Percentiles rank a stretch among this genome's conserved stretches.
phyloP scores from a whole-genome alignment of 345 rosid species.

The Salix udensis region DNA sequence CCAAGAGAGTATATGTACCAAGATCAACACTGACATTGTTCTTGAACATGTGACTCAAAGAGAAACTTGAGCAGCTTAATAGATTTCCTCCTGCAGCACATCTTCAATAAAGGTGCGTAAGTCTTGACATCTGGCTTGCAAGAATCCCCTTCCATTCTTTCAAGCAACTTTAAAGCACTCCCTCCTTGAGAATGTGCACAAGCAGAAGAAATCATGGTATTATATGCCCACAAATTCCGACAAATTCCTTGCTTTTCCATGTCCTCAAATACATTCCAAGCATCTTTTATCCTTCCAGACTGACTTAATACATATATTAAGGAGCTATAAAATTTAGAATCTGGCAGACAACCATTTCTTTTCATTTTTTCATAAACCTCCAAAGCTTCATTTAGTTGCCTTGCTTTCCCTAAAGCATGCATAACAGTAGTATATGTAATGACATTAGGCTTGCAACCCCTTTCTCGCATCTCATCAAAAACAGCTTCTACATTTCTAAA shows the following conservation, averaged over 20 bases:
- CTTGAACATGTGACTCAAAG: slow-evolving; percentile 62
- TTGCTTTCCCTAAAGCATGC: slow-evolving; percentile 72
- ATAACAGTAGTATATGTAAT: slow-evolving; percentile 63
- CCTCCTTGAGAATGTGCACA: slow-evolving; percentile 54
- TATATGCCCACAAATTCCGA: slow-evolving; percentile 47
- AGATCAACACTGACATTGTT: slow-evolving; percentile 59
- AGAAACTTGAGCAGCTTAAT: slow-evolving; percentile 58
- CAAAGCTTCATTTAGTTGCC: slow-evolving; percentile 57
- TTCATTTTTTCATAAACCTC: slow-evolving; percentile 73
- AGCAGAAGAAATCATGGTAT: slow-evolving; percentile 58
- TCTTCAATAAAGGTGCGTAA: slow-evolving; percentile 61
- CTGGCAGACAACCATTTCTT: slow-evolving; percentile 54
- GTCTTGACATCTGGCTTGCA: slow-evolving; percentile 58
- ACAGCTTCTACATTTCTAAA: slow-evolving; percentile 55
- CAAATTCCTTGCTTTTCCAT: slow-evolving; percentile 63
- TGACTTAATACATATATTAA: slow-evolving; percentile 54
- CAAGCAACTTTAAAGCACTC: slow-evolving; percentile 55
- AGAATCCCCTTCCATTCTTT: slow-evolving; percentile 56
- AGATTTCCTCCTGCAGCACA: slow-evolving; percentile 67
- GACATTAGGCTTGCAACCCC: slow-evolving; percentile 51
- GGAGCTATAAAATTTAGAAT: slow-evolving; percentile 62
- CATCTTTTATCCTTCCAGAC: slow-evolving; percentile 68
- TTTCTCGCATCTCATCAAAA: slow-evolving; percentile 62
- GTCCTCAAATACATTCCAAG: slow-evolving; percentile 64
- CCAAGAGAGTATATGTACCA: slow-evolving; percentile 53